Conservation (phyloP, 805 yeast genomes). For the Dipodascopsis tothii region DNA sequence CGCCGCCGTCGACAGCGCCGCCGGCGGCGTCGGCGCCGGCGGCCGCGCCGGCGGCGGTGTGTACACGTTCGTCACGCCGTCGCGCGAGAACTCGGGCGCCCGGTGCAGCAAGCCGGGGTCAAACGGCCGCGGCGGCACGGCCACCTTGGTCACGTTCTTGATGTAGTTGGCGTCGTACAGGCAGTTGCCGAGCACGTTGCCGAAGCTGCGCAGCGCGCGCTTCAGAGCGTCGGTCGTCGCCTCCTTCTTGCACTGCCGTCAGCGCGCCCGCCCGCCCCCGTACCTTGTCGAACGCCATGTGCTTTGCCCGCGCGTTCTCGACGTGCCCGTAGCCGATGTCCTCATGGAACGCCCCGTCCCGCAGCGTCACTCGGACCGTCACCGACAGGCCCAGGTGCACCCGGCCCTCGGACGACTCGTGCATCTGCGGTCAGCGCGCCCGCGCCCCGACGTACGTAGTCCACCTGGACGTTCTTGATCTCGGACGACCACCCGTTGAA, state of each 20-base stretch:
- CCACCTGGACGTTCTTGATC: slow-evolving; percentile 49
- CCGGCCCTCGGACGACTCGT: slow-evolving; percentile 9
- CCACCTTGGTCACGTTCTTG: slow-evolving; percentile 22
- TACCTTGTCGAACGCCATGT: slow-evolving; percentile 62
- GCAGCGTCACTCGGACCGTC: slow-evolving; percentile 57
- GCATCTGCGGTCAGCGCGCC: slow-evolving; percentile 1
- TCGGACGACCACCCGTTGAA: slow-evolving; percentile 74
- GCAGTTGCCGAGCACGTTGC: slow-evolving; percentile 58
- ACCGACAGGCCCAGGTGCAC: slow-evolving; percentile 27
- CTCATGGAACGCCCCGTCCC: slow-evolving; percentile 77
- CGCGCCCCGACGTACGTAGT: slow-evolving; percentile 38
- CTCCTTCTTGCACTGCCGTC: slow-evolving; percentile 54
- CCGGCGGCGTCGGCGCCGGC: not conserved
- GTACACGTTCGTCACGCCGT: not conserved
- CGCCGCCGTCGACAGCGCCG: not conserved
- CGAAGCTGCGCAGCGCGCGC: slow-evolving; percentile 70
- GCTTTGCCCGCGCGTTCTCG: slow-evolving; percentile 45
- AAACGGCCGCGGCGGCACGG: slow-evolving; percentile 8
- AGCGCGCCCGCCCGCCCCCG: not conserved
- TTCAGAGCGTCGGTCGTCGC: slow-evolving; percentile 81
- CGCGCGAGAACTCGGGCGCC: slow-evolving; percentile 5
- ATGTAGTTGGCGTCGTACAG: slow-evolving; percentile 31
- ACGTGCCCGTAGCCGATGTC: slow-evolving; percentile 69
- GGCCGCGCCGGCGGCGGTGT: not conserved
- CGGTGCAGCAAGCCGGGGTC: slow-evolving; percentile 16